These are phyloP conservation scores for Scedosporium boydii DNA, from an alignment of 2,329 filamentous ascomycete genomes.

Conservation along the genomic window DNA sequence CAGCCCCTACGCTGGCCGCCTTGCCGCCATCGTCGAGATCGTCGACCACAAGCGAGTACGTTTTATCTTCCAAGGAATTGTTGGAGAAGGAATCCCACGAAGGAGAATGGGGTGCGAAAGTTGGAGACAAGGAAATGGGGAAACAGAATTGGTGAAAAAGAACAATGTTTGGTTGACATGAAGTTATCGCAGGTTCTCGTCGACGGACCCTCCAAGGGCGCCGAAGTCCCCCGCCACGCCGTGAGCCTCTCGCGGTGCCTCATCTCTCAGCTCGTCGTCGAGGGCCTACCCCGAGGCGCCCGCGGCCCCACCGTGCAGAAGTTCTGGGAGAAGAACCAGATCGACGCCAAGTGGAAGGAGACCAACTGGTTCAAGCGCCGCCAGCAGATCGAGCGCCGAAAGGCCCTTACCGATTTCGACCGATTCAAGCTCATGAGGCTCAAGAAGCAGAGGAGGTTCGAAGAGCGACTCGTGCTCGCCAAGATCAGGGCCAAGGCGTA, in stretches of 20 bases:
- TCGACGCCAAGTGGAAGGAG: constrained; percentile 88
- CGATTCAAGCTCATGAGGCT: constrained; percentile 99
- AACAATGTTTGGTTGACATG: constrained; percentile 11
- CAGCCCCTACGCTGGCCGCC: constrained; percentile 72
- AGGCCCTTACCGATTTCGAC: constrained; percentile 94
- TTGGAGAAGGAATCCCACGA: background rate
- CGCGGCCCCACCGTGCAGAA: constrained; percentile 77
- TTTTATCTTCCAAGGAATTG: constrained; percentile 29
- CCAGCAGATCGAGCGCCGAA: constrained; percentile 75
- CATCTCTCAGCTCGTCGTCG: constrained; percentile 81
- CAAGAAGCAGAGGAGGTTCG: constrained; percentile 99
- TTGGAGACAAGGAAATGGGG: background rate
- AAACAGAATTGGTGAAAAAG: constrained; percentile 6
- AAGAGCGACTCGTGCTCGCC: constrained; percentile 91
- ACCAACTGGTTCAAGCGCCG: constrained; percentile 93
- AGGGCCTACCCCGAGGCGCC: constrained; percentile 74
- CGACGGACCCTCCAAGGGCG: constrained; percentile 81
- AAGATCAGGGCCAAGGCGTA: constrained; percentile 82
- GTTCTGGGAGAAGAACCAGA: constrained; percentile 82
- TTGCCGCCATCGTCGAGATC: constrained; percentile 96
- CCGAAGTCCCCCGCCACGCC: constrained; percentile 80
- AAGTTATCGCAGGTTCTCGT: constrained; percentile 66
- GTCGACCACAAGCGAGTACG: constrained; percentile 99
- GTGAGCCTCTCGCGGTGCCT: constrained; percentile 73
- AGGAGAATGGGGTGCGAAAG: background rate